phyloP scores from a whole-genome alignment of 345 rosid species.

The Corchorus capsularis region DNA sequence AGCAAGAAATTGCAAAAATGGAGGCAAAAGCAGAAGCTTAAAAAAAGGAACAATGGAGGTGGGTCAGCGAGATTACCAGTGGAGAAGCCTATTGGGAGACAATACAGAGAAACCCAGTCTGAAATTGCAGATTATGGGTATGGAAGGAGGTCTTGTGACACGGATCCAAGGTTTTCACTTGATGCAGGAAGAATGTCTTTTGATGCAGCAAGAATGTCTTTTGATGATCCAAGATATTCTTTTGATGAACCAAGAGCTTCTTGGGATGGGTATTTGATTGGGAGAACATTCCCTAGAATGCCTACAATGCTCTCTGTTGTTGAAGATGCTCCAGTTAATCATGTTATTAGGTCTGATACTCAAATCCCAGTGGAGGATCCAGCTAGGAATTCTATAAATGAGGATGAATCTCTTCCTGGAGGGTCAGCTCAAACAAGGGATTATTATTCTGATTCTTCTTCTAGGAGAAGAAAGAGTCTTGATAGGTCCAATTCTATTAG shows the following conservation, averaged over 20 bases:
- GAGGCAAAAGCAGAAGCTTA: slow-evolving; percentile 93
- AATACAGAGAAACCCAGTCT: slow-evolving; percentile 91
- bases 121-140: slow-evolving; percentile 96
- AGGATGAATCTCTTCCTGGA: slow-evolving; percentile 68
- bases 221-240: slow-evolving; percentile 84
- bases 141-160: slow-evolving; percentile 97
- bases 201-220: slow-evolving; percentile 83
- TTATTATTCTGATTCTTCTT: slow-evolving; percentile 79
- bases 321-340: slow-evolving; percentile 82
- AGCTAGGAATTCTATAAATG: slow-evolving; percentile 38
- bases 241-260: slow-evolving; percentile 98
- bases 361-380: slow-evolving; percentile 84
- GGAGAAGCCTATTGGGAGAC: slow-evolving; percentile 92
- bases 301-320: slow-evolving; percentile 87
- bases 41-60: slow-evolving; percentile 62
- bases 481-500: slow-evolving; percentile 79
- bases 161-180: slow-evolving; percentile 93
- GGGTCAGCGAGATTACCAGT: slow-evolving; percentile 92
- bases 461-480: slow-evolving; percentile 83
- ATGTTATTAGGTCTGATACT: slow-evolving; percentile 58
- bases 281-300: slow-evolving; percentile 75
- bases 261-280: slow-evolving; percentile 88
- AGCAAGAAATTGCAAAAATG: slow-evolving; percentile 96
- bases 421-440: slow-evolving; percentile 92
- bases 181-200: slow-evolving; percentile 58